These are phyloP conservation scores for Trichosanthes truncata DNA, from an alignment of 306 rosid species.

Conservation along the genomic window DNA sequence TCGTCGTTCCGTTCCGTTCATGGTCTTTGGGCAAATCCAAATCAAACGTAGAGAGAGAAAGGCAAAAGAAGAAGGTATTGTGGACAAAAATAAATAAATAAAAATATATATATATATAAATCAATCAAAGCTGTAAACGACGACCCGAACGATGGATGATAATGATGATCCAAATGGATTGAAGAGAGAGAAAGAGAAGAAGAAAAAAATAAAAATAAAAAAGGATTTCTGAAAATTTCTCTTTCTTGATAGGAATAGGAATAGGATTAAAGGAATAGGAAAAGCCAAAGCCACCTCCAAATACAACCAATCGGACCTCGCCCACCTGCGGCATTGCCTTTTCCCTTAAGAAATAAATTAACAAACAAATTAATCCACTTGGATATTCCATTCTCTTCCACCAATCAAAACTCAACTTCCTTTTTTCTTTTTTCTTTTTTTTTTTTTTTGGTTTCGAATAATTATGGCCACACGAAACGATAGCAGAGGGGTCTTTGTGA, in stretches of 20 bases:
- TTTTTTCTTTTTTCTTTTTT: neutral
- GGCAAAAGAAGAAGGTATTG: too few relatives aligned
- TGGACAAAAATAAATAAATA: too few relatives aligned
- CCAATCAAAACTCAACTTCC: neutral
- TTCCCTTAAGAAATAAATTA: neutral
- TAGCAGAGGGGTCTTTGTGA: neutral
- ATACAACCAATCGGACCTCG: neutral
- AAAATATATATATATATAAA: too few relatives aligned
- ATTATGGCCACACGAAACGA: neutral
- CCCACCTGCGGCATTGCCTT: neutral
- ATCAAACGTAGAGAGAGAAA: neutral
- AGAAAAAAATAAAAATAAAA: neutral
- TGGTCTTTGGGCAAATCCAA: neutral
- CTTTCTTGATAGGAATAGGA: too few relatives aligned
- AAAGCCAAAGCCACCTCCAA: constrained; percentile 5
- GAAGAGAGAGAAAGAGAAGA: constrained; percentile 1
- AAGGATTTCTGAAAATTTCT: neutral
- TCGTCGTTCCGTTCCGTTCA: neutral
- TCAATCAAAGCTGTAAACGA: constrained; percentile 19
- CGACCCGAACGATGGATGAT: neutral
- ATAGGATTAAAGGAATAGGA: neutral
- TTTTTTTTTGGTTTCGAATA: neutral
- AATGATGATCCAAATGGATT: constrained; percentile 17
- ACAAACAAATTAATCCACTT: neutral
- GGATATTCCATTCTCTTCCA: neutral